phyloP scores from a whole-genome alignment of 139 green algal species.

The Chlamydomonas asymmetrica region DNA sequence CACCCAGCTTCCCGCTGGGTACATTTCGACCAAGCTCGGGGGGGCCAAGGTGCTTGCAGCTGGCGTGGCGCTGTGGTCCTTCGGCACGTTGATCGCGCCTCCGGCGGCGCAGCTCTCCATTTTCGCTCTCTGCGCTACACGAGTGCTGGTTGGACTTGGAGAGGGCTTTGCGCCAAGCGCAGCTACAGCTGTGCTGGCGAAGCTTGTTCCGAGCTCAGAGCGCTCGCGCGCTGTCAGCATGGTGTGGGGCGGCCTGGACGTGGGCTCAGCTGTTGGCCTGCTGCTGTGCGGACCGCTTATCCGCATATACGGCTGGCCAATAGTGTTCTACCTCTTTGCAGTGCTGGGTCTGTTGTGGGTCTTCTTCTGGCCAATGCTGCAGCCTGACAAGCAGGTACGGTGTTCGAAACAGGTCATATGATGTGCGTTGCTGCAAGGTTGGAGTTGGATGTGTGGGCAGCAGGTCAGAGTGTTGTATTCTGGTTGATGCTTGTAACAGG shows the following conservation, averaged over 20 bases:
- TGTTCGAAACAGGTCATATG: too few relatives aligned
- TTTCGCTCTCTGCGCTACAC: constrained; percentile 76
- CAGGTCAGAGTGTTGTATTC: too few relatives aligned
- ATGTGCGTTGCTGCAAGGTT: too few relatives aligned
- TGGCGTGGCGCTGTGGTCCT: constrained; percentile 89
- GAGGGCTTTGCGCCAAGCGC: constrained; percentile 94
- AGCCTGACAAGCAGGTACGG: constrained; percentile 66
- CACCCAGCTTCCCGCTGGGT: constrained; percentile 88
- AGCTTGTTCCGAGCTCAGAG: constrained; percentile 63
- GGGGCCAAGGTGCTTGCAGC: constrained; percentile 82
- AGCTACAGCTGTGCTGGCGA: constrained; percentile 88
- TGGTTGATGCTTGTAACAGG: too few relatives aligned
- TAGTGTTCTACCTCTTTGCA: constrained; percentile 97
- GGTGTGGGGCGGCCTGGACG: constrained; percentile 94
- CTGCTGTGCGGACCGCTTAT: constrained; percentile 90
- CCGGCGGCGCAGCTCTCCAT: constrained; percentile 75
- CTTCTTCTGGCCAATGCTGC: constrained; percentile 72
- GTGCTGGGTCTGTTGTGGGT: constrained; percentile 89
- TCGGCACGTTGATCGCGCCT: constrained; percentile 89
- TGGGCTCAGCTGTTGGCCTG: constrained; percentile 82
- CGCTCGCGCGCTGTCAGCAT: constrained; percentile 79
- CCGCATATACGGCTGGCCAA: constrained; percentile 85
- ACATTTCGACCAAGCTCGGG: constrained; percentile 85
- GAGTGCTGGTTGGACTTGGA: constrained; percentile 91
- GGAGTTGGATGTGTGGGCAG: too few relatives aligned